Evolutionary conservation across 352 stramenopile genomes (phyloP).

Genomic region (Phytopythium aichiense): DNA sequence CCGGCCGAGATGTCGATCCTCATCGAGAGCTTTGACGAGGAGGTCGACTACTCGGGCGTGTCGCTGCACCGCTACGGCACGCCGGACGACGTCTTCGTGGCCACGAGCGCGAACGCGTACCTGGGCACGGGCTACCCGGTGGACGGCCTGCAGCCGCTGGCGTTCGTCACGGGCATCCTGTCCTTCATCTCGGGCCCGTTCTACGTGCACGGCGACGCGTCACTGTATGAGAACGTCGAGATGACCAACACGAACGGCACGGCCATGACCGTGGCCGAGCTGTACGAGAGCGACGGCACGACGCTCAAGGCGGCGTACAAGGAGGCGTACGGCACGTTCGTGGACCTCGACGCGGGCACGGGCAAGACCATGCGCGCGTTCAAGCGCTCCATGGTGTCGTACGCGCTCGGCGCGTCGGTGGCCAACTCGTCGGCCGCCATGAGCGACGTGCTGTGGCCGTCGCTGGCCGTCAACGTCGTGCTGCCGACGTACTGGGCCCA

Average conservation of each 20-base stretch:
- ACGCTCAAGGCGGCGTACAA: constrained; percentile 40
- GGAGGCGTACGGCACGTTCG: constrained; percentile 47
- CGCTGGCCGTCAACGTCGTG: constrained; percentile 48
- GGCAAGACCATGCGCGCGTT: constrained; percentile 65
- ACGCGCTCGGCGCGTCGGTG: constrained; percentile 41
- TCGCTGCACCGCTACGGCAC: constrained; percentile 50
- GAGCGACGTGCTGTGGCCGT: constrained; percentile 60
- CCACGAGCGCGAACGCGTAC: constrained; percentile 20
- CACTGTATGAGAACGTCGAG: constrained; percentile 35
- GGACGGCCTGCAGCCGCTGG: constrained; percentile 59
- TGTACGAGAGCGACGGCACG: constrained; percentile 43
- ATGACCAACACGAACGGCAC: constrained; percentile 58
- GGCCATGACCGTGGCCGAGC: constrained; percentile 24
- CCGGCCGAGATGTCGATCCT: constrained; percentile 45
- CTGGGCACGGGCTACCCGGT: constrained; percentile 50
- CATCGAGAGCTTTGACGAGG: constrained; percentile 32
- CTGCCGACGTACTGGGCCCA: constrained; percentile 57
- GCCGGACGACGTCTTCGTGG: constrained; percentile 31
- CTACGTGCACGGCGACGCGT: constrained; percentile 56
- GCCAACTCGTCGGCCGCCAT: constrained; percentile 35
- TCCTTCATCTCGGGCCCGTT: constrained; percentile 68
- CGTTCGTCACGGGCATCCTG: constrained; percentile 64
- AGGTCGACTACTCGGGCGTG: constrained; percentile 40
- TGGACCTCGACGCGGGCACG: constrained; percentile 65
- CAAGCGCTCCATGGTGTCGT: constrained; percentile 62